Evolutionary conservation across 2,329 filamentous ascomycete species (phyloP).

Genomic region (Ceratocystis colombiana): DNA sequence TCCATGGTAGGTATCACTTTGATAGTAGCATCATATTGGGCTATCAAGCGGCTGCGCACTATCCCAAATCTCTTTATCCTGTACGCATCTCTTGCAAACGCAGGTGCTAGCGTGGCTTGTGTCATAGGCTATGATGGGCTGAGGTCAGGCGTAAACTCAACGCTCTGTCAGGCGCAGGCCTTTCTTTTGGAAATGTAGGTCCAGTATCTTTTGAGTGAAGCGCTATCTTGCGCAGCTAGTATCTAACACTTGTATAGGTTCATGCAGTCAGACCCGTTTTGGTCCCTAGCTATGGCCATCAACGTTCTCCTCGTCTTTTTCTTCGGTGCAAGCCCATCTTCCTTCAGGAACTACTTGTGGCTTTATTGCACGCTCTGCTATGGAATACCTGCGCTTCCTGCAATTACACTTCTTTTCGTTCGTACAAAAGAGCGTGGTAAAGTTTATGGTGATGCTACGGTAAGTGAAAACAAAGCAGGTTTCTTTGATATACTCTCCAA

Average conservation of each 20-base stretch:
- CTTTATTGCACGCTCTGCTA: constrained; percentile 62
- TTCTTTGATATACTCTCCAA: constrained; percentile 9
- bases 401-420: constrained; percentile 54
- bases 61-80: constrained; percentile 54
- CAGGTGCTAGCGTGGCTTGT: constrained; percentile 54
- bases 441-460: constrained; percentile 49
- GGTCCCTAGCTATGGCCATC: constrained; percentile 71
- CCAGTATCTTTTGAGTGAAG: neutral
- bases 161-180: constrained; percentile 52
- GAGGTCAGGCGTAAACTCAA: constrained; percentile 40
- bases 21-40: constrained; percentile 44
- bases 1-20: constrained; percentile 43
- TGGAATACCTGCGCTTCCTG: constrained; percentile 58
- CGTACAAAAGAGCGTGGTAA: constrained; percentile 33
- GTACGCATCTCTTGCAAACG: constrained; percentile 50
- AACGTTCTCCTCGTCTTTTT: constrained; percentile 67
- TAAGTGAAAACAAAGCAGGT: constrained; percentile 31
- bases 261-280: constrained; percentile 65
- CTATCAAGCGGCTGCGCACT: constrained; percentile 45
- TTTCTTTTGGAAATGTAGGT: constrained; percentile 59
- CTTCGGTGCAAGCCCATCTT: constrained; percentile 50
- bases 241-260: constrained; percentile 43
- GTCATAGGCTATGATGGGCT: constrained; percentile 61
- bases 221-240: neutral
- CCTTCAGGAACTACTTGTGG: constrained; percentile 63